These are phyloP conservation scores for Drechslera avenae DNA, from an alignment of 2,329 filamentous ascomycete species.

Conservation along the genomic window DNA sequence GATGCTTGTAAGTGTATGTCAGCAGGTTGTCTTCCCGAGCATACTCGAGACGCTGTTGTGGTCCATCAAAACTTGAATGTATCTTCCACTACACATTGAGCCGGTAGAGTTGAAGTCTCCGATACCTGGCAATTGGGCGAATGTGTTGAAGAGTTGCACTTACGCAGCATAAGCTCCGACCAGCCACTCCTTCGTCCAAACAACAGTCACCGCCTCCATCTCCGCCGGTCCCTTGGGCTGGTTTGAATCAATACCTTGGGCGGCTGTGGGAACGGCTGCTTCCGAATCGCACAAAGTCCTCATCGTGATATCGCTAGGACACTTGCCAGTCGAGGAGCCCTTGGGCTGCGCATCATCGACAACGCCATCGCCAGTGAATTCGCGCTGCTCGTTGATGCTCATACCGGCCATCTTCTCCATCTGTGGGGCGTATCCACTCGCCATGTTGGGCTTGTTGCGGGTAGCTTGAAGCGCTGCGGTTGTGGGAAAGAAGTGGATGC, in stretches of 20 bases:
- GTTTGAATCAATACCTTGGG: not conserved
- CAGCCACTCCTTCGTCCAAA: slow-evolving; percentile 50
- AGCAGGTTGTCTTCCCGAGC: not conserved
- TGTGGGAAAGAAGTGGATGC: not conserved
- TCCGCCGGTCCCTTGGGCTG: slow-evolving; percentile 32
- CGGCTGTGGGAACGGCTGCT: not conserved
- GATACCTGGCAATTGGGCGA: too few relatives aligned
- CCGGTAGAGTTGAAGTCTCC: too few relatives aligned
- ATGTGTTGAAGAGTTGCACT: not conserved
- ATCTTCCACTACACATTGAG: too few relatives aligned
- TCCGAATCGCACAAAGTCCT: not conserved
- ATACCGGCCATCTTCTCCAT: slow-evolving; percentile 11
- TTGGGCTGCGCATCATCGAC: not conserved
- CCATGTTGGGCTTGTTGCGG: slow-evolving; percentile 1
- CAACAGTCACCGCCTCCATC: slow-evolving; percentile 50
- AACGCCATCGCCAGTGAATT: not conserved
- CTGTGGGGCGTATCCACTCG: slow-evolving; percentile 9
- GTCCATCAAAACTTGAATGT: too few relatives aligned
- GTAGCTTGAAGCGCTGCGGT: not conserved
- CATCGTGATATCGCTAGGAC: slow-evolving; percentile 1
- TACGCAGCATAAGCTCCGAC: slow-evolving; percentile 44
- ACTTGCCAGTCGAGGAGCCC: not conserved
- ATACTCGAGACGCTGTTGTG: not conserved
- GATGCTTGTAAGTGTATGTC: slow-evolving; percentile 10
- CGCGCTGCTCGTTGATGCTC: slow-evolving; percentile 3